Evolutionary conservation across 495 filamentous ascomycete species (phyloP).

Genomic region (Penicillium atrosanguineum): DNA sequence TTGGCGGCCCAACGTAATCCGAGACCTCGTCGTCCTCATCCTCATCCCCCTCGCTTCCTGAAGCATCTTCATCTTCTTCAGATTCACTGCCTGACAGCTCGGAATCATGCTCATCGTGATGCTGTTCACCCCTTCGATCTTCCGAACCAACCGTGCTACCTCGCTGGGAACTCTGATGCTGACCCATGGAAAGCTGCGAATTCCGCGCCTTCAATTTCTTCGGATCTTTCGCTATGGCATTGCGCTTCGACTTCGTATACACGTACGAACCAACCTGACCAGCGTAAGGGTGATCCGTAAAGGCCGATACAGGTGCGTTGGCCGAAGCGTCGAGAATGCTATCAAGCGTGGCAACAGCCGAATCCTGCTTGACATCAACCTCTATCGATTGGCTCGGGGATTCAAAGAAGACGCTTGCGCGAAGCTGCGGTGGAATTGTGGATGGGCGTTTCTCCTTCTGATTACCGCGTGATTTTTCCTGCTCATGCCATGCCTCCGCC

Average conservation of each 20-base stretch:
- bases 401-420: constrained; percentile 90
- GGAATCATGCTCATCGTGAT: constrained; percentile 16
- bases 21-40: constrained; percentile 31
- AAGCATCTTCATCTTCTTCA: constrained; percentile 23
- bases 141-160: constrained; percentile 4
- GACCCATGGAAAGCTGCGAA: constrained; percentile 23
- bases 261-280: constrained; percentile 68
- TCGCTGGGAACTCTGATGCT: constrained; percentile 16
- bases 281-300: constrained; percentile 87
- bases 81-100: constrained; percentile 16
- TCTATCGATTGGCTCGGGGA: constrained; percentile 57
- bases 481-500: constrained; percentile 34
- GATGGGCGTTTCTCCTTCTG: constrained; percentile 33
- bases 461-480: constrained; percentile 11
- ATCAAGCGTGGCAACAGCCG: constrained; percentile 85
- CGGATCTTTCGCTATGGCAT: constrained; percentile 20
- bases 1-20: constrained; percentile 69
- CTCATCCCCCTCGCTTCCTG: constrained; percentile 29
- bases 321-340: constrained; percentile 95
- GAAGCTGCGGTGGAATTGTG: constrained; percentile 77
- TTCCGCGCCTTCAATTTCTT: constrained; percentile 20
- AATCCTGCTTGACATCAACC: constrained; percentile 71
- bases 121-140: constrained; percentile 14
- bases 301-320: constrained; percentile 86
- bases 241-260: constrained; percentile 48